Evolutionary conservation across 2,329 filamentous ascomycete genomes (phyloP).

Genomic region (Ilyonectria sp.): DNA sequence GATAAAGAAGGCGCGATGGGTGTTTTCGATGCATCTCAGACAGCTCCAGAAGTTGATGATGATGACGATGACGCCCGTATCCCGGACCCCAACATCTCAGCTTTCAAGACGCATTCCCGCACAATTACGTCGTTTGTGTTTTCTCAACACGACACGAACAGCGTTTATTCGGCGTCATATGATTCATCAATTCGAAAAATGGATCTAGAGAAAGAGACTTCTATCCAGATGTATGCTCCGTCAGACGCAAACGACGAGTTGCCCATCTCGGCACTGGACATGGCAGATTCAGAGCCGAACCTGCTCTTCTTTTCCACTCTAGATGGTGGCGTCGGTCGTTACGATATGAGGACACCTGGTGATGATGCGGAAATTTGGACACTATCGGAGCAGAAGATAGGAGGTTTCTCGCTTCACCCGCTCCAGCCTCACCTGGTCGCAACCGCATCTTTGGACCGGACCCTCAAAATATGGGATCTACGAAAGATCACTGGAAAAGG

Average conservation of each 20-base stretch:
- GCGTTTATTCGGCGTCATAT: constrained; percentile 89
- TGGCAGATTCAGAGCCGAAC: constrained; percentile 79
- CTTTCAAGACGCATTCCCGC: constrained; percentile 89
- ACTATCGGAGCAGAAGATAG: constrained; percentile 93
- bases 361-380: constrained; percentile 77
- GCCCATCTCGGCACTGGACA: constrained; percentile 88
- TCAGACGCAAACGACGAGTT: constrained; percentile 78
- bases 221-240: constrained; percentile 86
- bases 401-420: constrained; percentile 90
- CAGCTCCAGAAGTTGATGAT: constrained; percentile 70
- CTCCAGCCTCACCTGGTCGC: constrained; percentile 85
- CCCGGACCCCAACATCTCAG: constrained; percentile 84
- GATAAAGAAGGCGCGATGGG: constrained; percentile 95
- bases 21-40: constrained; percentile 90
- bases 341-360: constrained; percentile 78
- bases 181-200: constrained; percentile 92
- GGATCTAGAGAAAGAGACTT: constrained; percentile 85
- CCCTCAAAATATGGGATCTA: constrained; percentile 92
- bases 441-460: constrained; percentile 91
- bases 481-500: constrained; percentile 80
- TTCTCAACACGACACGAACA: constrained; percentile 79
- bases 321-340: constrained; percentile 82
- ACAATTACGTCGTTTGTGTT: constrained; percentile 91
- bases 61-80: constrained; percentile 79
- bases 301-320: constrained; percentile 90